Percentiles rank a stretch among this genome's conserved stretches.
Evolutionary conservation across 768 basidiomycete genomes (phyloP).

Genomic region (Paxillus rubicundulus): DNA sequence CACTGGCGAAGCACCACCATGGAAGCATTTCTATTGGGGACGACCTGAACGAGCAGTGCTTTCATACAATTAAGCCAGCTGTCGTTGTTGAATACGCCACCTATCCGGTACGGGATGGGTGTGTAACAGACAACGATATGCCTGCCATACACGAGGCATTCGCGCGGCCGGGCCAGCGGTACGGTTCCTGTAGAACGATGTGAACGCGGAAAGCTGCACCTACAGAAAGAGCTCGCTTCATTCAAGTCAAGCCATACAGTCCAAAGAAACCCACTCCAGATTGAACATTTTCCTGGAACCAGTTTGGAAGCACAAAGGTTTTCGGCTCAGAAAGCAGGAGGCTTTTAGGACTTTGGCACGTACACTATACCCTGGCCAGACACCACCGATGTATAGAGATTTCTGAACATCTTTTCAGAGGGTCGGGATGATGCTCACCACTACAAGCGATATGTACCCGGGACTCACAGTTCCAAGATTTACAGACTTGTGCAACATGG

Average conservation of each 20-base stretch:
- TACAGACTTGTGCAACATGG: no score
- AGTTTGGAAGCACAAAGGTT: constrained; percentile 63
- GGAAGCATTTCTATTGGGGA: constrained; percentile 64
- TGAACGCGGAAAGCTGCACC: constrained; percentile 77
- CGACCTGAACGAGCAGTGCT: constrained; percentile 73
- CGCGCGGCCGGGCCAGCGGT: constrained; percentile 72
- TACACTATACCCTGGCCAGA: constrained; percentile 75
- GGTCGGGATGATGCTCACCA: constrained; percentile 35
- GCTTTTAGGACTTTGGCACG: constrained; percentile 6
- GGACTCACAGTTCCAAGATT: constrained; percentile 41
- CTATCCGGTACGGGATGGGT: constrained; percentile 70
- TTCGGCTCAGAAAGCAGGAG: constrained; percentile 35
- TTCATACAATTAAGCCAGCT: constrained; percentile 40
- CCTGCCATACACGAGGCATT: constrained; percentile 58
- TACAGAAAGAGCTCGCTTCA: constrained; percentile 59
- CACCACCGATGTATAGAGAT: constrained; percentile 72
- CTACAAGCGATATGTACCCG: constrained; percentile 13
- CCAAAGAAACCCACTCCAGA: constrained; percentile 51
- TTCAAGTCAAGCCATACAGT: constrained; percentile 68
- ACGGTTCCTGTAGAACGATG: constrained; percentile 76
- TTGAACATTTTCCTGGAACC: constrained; percentile 49
- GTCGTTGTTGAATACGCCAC: constrained; percentile 23
- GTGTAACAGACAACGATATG: constrained; percentile 60
- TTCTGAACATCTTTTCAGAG: constrained; percentile 59
- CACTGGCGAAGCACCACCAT: constrained; percentile 55